Evolutionary conservation across 345 rosid genomes (phyloP), one percentile per base, ranked within the genome.

Genomic region (Dimocarpus longan): DNA sequence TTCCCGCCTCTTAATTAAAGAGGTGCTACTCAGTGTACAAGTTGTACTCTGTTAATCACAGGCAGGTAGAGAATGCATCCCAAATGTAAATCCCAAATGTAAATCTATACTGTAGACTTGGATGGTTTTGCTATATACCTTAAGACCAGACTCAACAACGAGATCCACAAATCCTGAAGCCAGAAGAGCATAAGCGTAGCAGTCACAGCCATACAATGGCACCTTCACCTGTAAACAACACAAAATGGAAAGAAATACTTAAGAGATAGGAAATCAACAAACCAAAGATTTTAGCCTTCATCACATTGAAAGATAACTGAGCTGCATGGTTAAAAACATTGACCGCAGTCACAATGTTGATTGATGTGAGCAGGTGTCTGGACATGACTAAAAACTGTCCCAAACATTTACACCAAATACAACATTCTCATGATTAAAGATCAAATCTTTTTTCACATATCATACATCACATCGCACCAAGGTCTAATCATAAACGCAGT

Each of bases 141-240:
- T 89, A 59, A 96, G 91, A 78, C 97, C 97, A 9, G 98, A 96
- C 82, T 96, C 99, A 15, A 94, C 81, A 48, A 94, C 99, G 68
- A 94, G 97, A 91, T 96, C 99, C 66, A 96, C 99, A 74, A 71
- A 89, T 74, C 99, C 99, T 64, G 98, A 93, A 77, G 99, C 95
- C 87, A 96, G 67, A 73, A 96, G 97, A 50, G 99, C 98, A 83
- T 91, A 96, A 71, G 98, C 98, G 56, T 96, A 94, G 89, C 99
- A 96, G 84, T 96, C 99, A 80, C 99, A 94, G 56, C 99, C 98
- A 77, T 96, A 96, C 80, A 96, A 70, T 37, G 98, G 93, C 73
- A 93, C 90, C 75, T 94, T 96, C 67, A 96, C 98, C 99, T 94
- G 85, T 65, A 77, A 63, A 83, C 18, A 28, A 48, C 50, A 26